A percentile compares a stretch with the other conserved stretches of the same genome.
Conservation (phyloP, 257 asterid species). For the Ajuga chamaepitys region DNA sequence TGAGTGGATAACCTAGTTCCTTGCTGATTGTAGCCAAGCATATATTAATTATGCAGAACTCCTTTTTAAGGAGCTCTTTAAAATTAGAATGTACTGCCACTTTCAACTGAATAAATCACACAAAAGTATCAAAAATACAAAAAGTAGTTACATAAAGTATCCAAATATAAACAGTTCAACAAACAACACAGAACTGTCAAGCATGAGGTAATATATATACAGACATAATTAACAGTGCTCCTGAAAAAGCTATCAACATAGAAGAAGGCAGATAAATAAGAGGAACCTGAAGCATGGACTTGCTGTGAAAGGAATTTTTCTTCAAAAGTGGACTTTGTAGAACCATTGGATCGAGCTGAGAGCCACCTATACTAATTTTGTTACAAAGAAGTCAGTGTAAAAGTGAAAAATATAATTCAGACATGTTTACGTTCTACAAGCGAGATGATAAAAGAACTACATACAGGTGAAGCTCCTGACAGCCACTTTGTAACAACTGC, state of each 20-base stretch:
- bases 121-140: too few relatives aligned
- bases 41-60: background rate
- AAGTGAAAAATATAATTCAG: background rate
- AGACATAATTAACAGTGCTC: background rate
- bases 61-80: background rate
- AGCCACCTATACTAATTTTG: slow-evolving; percentile 95
- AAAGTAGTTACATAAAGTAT: background rate
- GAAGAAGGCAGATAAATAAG: slow-evolving; percentile 6
- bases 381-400: slow-evolving; percentile 27
- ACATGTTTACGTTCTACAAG: slow-evolving; percentile 6
- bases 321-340: slow-evolving; percentile 76
- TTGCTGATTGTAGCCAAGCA: background rate
- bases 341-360: slow-evolving; percentile 64
- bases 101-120: background rate
- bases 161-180: background rate
- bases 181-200: background rate
- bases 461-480: slow-evolving; percentile 96
- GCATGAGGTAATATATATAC: background rate
- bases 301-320: slow-evolving; percentile 92
- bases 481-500: slow-evolving; percentile 98
- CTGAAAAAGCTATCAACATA: slow-evolving; percentile 4
- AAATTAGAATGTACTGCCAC: background rate
- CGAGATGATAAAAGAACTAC: slow-evolving; percentile 25
- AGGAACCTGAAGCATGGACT: slow-evolving; percentile 79
- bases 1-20: background rate